A percentile compares a stretch with the other conserved stretches of the same genome.
These are phyloP conservation scores for Chlamydomonas reinhardtii DNA, from an alignment of 163 green algal species.

Conservation along the genomic window DNA sequence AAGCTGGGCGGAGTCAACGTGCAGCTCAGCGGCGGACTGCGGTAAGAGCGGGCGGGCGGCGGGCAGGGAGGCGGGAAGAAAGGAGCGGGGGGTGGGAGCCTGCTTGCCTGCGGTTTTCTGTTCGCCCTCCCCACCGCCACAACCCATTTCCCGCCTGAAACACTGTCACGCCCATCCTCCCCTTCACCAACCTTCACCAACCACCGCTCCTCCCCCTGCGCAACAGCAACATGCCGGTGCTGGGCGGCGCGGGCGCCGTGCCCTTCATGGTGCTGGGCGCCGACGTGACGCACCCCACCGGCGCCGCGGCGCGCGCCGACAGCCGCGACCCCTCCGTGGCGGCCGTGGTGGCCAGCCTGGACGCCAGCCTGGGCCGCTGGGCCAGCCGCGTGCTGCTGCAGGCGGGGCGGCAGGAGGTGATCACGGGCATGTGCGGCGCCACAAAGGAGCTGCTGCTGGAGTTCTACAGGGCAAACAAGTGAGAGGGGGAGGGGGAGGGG, in stretches of 20 bases:
- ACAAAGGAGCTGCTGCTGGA: slow-evolving; percentile 80
- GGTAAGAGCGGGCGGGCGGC: background rate
- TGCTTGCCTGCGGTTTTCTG: no score
- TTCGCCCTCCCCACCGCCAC: no score
- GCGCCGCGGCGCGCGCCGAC: background rate
- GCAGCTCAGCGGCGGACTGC: background rate
- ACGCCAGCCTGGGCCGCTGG: slow-evolving; percentile 58
- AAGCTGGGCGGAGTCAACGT: slow-evolving; percentile 78
- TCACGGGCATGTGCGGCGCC: slow-evolving; percentile 63
- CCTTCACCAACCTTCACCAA: background rate
- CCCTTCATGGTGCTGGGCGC: slow-evolving; percentile 77
- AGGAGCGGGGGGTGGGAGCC: no score
- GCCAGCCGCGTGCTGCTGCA: slow-evolving; percentile 73
- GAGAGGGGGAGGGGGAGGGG: no score
- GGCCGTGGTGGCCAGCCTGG: slow-evolving; percentile 67
- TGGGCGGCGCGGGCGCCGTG: slow-evolving; percentile 13
- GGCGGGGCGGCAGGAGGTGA: slow-evolving; percentile 47
- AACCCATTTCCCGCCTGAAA: no score
- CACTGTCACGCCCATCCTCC: background rate
- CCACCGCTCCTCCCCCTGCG: background rate
- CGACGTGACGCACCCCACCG: slow-evolving; percentile 76
- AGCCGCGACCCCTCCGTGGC: slow-evolving; percentile 71
- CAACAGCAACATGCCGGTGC: slow-evolving; percentile 33
- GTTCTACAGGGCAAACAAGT: slow-evolving; percentile 76
- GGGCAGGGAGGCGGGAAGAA: background rate